phyloP scores from a whole-genome alignment of 495 filamentous ascomycete species.

The Lineolata rhizophorae region DNA sequence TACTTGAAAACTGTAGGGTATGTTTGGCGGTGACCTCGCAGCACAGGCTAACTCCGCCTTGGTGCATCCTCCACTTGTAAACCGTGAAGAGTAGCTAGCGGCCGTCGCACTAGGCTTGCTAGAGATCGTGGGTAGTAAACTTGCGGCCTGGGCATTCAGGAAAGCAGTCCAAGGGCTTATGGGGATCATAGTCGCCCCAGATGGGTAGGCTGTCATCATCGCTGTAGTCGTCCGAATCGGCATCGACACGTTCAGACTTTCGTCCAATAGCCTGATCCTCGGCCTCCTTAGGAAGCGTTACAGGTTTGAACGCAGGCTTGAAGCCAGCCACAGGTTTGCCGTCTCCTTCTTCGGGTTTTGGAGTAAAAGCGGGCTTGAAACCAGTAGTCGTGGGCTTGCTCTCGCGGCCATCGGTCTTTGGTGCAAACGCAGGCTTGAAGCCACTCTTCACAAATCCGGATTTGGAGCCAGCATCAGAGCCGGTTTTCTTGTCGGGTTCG shows the following conservation, averaged over 20 bases:
- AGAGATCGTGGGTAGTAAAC: no score
- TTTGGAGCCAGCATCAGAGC: slow-evolving; percentile 17
- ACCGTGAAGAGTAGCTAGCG: no score
- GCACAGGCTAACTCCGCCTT: no score
- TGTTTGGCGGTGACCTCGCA: no score
- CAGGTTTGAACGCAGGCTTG: neutral
- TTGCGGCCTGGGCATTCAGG: neutral
- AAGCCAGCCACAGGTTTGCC: neutral
- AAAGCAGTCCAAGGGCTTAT: neutral
- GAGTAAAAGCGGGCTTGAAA: no score
- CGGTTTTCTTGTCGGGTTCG: slow-evolving; percentile 18
- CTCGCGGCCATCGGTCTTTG: neutral
- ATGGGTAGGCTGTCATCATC: neutral
- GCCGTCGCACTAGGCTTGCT: no score
- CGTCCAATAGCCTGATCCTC: neutral
- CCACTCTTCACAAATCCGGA: slow-evolving; percentile 26
- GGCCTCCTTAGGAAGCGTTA: no score
- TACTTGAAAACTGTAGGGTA: no score
- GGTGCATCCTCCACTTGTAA: no score
- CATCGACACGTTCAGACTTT: neutral
- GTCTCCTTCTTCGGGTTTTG: no score
- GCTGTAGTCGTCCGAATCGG: neutral
- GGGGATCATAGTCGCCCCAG: neutral
- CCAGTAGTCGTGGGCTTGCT: no score
- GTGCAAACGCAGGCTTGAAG: slow-evolving; percentile 1